Conservation (phyloP, 768 basidiomycete species). For the Trametes maxima region DNA sequence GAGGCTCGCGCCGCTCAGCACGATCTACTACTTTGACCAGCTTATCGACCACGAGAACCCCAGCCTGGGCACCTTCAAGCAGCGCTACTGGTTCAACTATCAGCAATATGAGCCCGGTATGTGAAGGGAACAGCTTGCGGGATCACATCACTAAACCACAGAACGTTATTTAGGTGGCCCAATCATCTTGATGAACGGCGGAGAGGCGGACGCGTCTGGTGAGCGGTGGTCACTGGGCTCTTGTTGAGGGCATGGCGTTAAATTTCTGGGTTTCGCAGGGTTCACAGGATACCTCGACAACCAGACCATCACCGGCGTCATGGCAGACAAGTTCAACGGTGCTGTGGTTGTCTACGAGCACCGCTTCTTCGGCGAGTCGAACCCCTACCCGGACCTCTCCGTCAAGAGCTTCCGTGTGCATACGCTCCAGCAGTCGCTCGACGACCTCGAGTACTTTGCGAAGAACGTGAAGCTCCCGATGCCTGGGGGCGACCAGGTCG, state of each 20-base stretch:
- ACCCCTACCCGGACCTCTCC: slow-evolving; percentile 61
- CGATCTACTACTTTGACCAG: slow-evolving; percentile 53
- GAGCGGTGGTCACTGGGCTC: slow-evolving; percentile 5
- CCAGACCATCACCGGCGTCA: slow-evolving; percentile 56
- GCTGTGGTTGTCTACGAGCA: slow-evolving; percentile 68
- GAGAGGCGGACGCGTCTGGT: slow-evolving; percentile 58
- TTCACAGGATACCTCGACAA: slow-evolving; percentile 58
- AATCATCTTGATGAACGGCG: slow-evolving; percentile 65
- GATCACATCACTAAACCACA: neutral
- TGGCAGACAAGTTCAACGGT: slow-evolving; percentile 64
- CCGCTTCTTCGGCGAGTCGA: slow-evolving; percentile 71
- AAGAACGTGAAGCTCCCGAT: slow-evolving; percentile 65
- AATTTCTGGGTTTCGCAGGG: slow-evolving; percentile 2
- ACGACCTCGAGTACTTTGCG: slow-evolving; percentile 69
- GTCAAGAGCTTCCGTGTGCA: slow-evolving; percentile 56
- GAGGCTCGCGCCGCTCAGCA: neutral
- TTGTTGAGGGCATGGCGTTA: neutral
- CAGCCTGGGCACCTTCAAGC: slow-evolving; percentile 71
- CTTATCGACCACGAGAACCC: slow-evolving; percentile 55
- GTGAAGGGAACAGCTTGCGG: neutral
- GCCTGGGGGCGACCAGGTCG: slow-evolving; percentile 58
- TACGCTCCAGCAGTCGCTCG: slow-evolving; percentile 70
- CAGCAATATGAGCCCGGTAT: slow-evolving; percentile 58
- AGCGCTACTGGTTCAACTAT: slow-evolving; percentile 73
- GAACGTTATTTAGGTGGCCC: slow-evolving; percentile 44